Percentiles rank a stretch among this genome's conserved stretches.
Conservation (phyloP, 371 early-diverging fungal genomes). For the Rozella allomycis region DNA sequence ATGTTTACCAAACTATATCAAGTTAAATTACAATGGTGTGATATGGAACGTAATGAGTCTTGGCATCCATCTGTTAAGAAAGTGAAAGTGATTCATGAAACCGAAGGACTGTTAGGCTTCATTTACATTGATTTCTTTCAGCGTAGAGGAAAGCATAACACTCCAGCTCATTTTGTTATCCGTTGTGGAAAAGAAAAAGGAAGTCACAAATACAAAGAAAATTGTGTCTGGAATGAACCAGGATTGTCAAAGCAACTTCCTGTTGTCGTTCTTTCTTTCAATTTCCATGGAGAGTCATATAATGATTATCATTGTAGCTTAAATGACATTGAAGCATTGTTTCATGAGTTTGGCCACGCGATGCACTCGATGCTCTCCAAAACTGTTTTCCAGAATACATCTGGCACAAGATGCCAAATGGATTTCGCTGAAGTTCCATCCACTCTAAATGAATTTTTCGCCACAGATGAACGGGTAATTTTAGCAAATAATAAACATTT, state of each 20-base stretch:
- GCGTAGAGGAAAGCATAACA: slow-evolving; percentile 42
- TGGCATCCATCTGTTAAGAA: slow-evolving; percentile 78
- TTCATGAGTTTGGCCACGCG: slow-evolving; percentile 96
- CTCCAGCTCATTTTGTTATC: slow-evolving; percentile 86
- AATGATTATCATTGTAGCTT: slow-evolving; percentile 4
- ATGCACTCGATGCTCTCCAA: slow-evolving; percentile 89
- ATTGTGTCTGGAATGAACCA: slow-evolving; percentile 1
- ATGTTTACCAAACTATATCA: too few relatives aligned
- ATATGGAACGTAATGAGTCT: too few relatives aligned
- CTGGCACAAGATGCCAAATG: slow-evolving; percentile 74
- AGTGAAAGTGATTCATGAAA: slow-evolving; percentile 61
- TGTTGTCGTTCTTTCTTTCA: slow-evolving; percentile 18
- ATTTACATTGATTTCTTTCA: slow-evolving; percentile 79
- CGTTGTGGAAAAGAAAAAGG: slow-evolving; percentile 42
- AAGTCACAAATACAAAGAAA: not conserved
- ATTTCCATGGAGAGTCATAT: not conserved
- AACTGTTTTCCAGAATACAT: slow-evolving; percentile 80
- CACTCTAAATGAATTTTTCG: slow-evolving; percentile 80
- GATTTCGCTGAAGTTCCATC: slow-evolving; percentile 95
- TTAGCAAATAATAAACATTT: too few relatives aligned
- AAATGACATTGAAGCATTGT: slow-evolving; percentile 74
- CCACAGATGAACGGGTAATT: too few relatives aligned
- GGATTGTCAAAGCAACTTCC: slow-evolving; percentile 13
- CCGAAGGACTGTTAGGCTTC: slow-evolving; percentile 50
- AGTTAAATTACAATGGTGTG: too few relatives aligned